Conservation (phyloP, 768 basidiomycete species). For the Rhizopogon vinicolor region DNA sequence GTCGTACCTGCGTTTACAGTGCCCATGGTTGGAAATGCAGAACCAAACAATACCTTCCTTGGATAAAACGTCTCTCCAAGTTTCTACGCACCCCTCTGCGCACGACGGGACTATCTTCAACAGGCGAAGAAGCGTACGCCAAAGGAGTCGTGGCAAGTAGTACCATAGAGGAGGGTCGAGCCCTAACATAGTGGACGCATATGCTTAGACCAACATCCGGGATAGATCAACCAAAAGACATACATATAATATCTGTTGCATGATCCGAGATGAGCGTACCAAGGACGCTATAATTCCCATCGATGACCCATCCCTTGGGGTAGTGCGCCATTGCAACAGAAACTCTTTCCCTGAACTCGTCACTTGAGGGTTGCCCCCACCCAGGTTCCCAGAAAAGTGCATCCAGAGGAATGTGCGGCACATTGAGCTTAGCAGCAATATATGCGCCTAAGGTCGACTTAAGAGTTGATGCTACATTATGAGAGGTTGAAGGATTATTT, state of each 20-base stretch:
- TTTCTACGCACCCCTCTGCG: slow-evolving; percentile 46
- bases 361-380: slow-evolving; percentile 32
- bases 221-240: slow-evolving; percentile 9
- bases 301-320: slow-evolving; percentile 47
- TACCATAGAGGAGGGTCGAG: slow-evolving; percentile 58
- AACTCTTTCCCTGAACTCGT: slow-evolving; percentile 21
- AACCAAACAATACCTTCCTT: slow-evolving; percentile 45
- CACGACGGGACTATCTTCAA: slow-evolving; percentile 35
- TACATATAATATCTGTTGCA: slow-evolving; percentile 53
- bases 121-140: slow-evolving; percentile 46
- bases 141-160: slow-evolving; percentile 56
- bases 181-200: slow-evolving; percentile 37
- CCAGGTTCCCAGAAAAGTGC: slow-evolving; percentile 43
- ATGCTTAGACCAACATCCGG: neutral
- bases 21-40: slow-evolving; percentile 40
- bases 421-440: slow-evolving; percentile 37
- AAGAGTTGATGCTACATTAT: neutral
- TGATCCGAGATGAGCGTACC: slow-evolving; percentile 31
- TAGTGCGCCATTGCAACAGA: slow-evolving; percentile 19
- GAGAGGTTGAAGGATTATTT: too few species aligned
- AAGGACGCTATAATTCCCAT: slow-evolving; percentile 39
- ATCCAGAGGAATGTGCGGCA: slow-evolving; percentile 48
- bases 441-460: slow-evolving; percentile 46
- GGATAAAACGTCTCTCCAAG: slow-evolving; percentile 37
- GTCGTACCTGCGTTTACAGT: slow-evolving; percentile 9